Evolutionary conservation across 108 stramenopile species (phyloP), one percentile per base, ranked within the genome.

Genomic region (Asterionellopsis glacialis): DNA sequence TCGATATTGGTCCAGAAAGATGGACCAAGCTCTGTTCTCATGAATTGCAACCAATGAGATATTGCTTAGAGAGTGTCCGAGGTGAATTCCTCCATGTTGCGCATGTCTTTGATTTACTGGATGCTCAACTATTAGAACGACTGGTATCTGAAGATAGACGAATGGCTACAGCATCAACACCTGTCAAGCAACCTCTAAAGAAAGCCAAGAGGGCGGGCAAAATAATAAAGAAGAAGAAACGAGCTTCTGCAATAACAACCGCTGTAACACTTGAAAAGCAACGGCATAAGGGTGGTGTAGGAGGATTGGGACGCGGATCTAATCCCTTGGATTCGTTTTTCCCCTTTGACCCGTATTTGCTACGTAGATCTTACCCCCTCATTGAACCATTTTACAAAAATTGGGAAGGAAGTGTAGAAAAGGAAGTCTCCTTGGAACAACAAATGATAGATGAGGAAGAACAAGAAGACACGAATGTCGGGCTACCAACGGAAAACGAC

Each of bases 241-340:
- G 74, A 26, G 76, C 81, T 1, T 74, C 74, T 1, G 49, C 70
- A 11, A 88, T 88, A 47, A 63, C 53, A 11, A 93, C 87, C n/a
- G 72, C 79, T 16, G 91, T 77, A 40, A 85, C 82, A 42, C 64
- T 86, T 41, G 86, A 74, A 42, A 78, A 72, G 56, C 80, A 74
- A 47, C 70, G 90, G 39, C 50, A 81, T 26, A 87, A 67, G 47
- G 90, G 88, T 11, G 90, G 88, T 21, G 88, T 91, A n/a, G 93
- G 94, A 38, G 94, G 90, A 51, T 55, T 96, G 25, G 94, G 94
- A 11, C 64, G 74, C 25, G 96, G 95, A 58, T 87, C 76, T 11
- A 97, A 98, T 77, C 96, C 97, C 10, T 64, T 98, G 38, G 89
- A 95, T 48, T 93, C 94, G 0, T 98, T 95, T 58, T 98, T 98